These are phyloP conservation scores for Volvox carteri DNA, from an alignment of 163 green algal species.

Conservation along the genomic window DNA sequence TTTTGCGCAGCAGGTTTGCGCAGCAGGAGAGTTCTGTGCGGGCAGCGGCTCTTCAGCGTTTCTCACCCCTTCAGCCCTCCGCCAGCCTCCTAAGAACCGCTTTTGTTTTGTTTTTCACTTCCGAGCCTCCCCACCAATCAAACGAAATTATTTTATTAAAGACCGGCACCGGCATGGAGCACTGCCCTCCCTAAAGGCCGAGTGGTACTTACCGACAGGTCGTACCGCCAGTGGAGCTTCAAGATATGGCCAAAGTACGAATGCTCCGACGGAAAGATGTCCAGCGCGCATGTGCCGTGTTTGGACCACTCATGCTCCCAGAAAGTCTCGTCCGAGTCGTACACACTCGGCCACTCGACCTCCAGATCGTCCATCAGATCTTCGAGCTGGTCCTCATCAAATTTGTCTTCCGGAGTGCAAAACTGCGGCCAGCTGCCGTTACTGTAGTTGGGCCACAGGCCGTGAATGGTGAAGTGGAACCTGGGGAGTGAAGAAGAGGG, in stretches of 20 bases:
- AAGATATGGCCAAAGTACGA: conserved; percentile 76
- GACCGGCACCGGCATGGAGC: too few species aligned
- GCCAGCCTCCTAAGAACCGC: too few species aligned
- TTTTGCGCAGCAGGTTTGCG: too few species aligned
- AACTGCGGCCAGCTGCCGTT: conserved; percentile 70
- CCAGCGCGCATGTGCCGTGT: conserved; percentile 81
- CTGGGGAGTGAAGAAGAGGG: conserved; percentile 20
- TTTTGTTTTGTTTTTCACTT: too few species aligned
- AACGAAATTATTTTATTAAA: too few species aligned
- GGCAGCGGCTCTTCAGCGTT: too few species aligned
- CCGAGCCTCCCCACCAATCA: too few species aligned
- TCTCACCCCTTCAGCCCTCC: too few species aligned
- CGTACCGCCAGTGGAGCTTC: conserved; percentile 72
- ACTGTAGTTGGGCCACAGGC: conserved; percentile 79
- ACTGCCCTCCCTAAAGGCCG: too few species aligned
- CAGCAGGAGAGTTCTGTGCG: too few species aligned
- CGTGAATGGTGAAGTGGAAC: conserved; percentile 79
- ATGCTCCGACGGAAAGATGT: conserved; percentile 67
- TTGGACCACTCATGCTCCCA: conserved; percentile 83
- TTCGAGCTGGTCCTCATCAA: conserved; percentile 47
- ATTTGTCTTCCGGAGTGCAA: conserved; percentile 58
- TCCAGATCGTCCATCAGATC: conserved; percentile 26
- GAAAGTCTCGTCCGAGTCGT: conserved; percentile 66
- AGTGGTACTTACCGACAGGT: conserved; percentile 71
- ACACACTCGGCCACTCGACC: conserved; percentile 72